Conservation (phyloP, 208 protist species). For the Borovskyia barvae region DNA sequence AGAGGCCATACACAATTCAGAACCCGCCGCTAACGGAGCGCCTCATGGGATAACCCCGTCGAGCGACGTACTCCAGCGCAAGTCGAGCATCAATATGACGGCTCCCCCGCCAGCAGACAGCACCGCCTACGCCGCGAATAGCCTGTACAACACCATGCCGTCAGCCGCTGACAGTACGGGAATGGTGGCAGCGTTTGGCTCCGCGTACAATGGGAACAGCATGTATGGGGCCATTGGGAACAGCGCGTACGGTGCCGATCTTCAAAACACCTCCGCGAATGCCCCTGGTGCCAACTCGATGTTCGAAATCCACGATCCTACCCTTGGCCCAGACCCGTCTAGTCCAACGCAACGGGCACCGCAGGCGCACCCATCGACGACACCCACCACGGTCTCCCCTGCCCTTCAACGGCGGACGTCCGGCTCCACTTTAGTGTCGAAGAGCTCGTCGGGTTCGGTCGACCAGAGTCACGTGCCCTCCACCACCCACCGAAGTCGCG, state of each 20-base stretch:
- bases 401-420: not conserved
- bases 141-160: constrained; percentile 13
- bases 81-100: too few relatives aligned
- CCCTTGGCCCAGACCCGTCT: too few relatives aligned
- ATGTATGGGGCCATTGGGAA: constrained; percentile 10
- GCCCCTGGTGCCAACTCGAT: constrained; percentile 2
- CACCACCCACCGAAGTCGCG: constrained; percentile 20
- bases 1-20: too few relatives aligned
- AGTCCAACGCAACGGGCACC: too few relatives aligned
- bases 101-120: too few relatives aligned
- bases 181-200: not conserved
- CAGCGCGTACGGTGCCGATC: constrained; percentile 11
- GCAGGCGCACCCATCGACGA: too few relatives aligned
- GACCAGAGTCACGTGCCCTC: not conserved
- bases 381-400: too few relatives aligned
- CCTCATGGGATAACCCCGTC: too few relatives aligned
- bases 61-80: too few relatives aligned
- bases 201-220: constrained; percentile 13
- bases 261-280: not conserved
- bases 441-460: not conserved
- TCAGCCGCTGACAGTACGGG: not conserved
- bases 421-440: not conserved
- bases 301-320: constrained; percentile 7
- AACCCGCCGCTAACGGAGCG: too few relatives aligned
- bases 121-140: constrained; percentile 16